phyloP scores from a whole-genome alignment of 371 early-diverging fungal genomes.

The Actinomucor elegans region DNA sequence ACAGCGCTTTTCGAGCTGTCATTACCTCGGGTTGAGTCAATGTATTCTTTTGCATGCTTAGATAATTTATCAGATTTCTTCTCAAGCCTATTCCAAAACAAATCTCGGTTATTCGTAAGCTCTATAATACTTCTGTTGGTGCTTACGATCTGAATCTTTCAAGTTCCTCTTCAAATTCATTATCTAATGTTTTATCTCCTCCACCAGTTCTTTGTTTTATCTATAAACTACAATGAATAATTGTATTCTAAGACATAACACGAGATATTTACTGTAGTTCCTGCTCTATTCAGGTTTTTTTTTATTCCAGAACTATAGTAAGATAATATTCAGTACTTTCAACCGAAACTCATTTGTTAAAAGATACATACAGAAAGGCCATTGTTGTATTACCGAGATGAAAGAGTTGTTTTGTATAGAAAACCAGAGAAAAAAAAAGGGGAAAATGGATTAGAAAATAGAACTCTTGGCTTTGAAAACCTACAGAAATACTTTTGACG shows the following conservation, averaged over 20 bases:
- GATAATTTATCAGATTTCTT: conserved; percentile 75
- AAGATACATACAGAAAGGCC: conserved; percentile 45
- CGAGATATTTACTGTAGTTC: conserved; percentile 57
- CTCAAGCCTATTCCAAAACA: conserved; percentile 63
- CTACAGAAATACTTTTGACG: no score
- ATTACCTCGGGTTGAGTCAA: conserved; percentile 70
- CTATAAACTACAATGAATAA: conserved; percentile 16
- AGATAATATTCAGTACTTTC: conserved; percentile 4
- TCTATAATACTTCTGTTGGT: no score
- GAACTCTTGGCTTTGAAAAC: not conserved
- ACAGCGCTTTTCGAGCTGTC: conserved; percentile 42
- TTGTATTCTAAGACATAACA: no score
- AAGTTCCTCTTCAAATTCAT: conserved; percentile 83
- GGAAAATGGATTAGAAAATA: not conserved
- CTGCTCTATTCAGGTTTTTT: conserved; percentile 79
- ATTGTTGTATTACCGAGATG: conserved; percentile 13
- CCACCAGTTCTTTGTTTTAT: conserved; percentile 68
- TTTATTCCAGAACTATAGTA: conserved; percentile 38
- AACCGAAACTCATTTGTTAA: not conserved
- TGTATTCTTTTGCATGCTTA: conserved; percentile 85
- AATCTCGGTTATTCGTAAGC: no score
- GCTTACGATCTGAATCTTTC: conserved; percentile 70
- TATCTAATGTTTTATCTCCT: conserved; percentile 74
- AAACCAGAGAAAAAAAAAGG: conserved; percentile 15
- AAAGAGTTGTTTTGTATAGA: not conserved